Evolutionary conservation across 202 grass and related monocot species (phyloP).

Genomic region (Panicum hallii): DNA sequence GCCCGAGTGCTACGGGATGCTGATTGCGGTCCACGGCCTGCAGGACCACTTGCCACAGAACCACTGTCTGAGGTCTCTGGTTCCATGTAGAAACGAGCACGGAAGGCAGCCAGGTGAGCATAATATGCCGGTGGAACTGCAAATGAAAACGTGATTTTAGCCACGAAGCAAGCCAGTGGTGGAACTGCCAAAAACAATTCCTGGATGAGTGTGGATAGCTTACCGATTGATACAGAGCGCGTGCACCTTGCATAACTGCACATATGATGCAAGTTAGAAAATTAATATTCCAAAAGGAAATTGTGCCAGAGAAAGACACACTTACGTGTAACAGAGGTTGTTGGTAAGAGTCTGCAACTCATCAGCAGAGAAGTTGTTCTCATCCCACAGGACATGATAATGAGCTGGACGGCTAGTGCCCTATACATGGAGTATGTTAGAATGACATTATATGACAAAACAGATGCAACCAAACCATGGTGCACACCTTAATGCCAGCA

Average conservation of each 20-base stretch:
- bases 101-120: slow-evolving; percentile 86
- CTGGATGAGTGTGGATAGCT: slow-evolving; percentile 6
- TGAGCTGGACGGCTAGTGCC: slow-evolving; percentile 89
- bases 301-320: background rate
- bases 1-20: slow-evolving; percentile 28
- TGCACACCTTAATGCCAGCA: slow-evolving; percentile 77
- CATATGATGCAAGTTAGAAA: slow-evolving; percentile 36
- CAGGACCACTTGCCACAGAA: slow-evolving; percentile 50
- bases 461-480: background rate
- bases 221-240: slow-evolving; percentile 87
- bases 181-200: slow-evolving; percentile 11
- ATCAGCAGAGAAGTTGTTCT: slow-evolving; percentile 84
- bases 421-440: slow-evolving; percentile 30
- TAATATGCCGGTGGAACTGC: slow-evolving; percentile 90
- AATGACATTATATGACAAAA: background rate
- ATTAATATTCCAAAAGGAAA: background rate
- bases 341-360: slow-evolving; percentile 81
- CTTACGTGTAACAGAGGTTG: slow-evolving; percentile 96
- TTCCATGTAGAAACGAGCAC: slow-evolving; percentile 90
- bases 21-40: slow-evolving; percentile 45
- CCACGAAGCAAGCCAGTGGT: background rate
- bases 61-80: slow-evolving; percentile 71
- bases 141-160: slow-evolving; percentile 4
- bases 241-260: slow-evolving; percentile 94
- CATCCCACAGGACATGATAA: slow-evolving; percentile 94